Conservation (phyloP, 1,284 basidiomycete species). For the Marasmius tenuissimus region DNA sequence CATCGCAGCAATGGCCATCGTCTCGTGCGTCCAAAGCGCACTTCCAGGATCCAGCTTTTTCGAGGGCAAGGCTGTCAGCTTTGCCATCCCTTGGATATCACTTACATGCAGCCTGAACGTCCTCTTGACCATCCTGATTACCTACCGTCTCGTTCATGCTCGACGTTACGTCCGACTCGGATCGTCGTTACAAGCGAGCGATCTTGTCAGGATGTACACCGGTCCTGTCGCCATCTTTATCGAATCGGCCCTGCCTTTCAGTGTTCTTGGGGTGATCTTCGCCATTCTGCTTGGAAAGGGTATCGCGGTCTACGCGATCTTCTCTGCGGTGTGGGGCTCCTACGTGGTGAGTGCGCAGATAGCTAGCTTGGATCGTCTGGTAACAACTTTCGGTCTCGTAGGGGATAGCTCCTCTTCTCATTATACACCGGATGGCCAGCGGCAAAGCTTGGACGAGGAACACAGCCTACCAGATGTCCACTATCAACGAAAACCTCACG, state of each 20-base stretch:
- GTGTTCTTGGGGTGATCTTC: background rate
- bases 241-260: background rate
- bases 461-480: background rate
- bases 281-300: background rate
- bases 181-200: background rate
- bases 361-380: background rate
- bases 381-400: background rate
- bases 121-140: slow-evolving; percentile 21
- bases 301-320: background rate
- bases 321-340: background rate
- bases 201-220: background rate
- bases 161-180: background rate
- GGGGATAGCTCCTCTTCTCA: background rate
- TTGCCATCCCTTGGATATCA: slow-evolving; percentile 23
- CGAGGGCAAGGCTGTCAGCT: slow-evolving; percentile 16
- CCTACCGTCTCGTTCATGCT: slow-evolving; percentile 17
- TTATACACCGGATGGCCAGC: background rate
- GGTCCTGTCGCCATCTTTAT: background rate
- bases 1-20: slow-evolving; percentile 17
- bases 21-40: slow-evolving; percentile 17
- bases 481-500: background rate
- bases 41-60: slow-evolving; percentile 19
- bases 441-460: background rate
- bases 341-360: background rate
- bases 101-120: slow-evolving; percentile 24